Conservation (phyloP, 257 asterid species). For the Plantago elongata region DNA sequence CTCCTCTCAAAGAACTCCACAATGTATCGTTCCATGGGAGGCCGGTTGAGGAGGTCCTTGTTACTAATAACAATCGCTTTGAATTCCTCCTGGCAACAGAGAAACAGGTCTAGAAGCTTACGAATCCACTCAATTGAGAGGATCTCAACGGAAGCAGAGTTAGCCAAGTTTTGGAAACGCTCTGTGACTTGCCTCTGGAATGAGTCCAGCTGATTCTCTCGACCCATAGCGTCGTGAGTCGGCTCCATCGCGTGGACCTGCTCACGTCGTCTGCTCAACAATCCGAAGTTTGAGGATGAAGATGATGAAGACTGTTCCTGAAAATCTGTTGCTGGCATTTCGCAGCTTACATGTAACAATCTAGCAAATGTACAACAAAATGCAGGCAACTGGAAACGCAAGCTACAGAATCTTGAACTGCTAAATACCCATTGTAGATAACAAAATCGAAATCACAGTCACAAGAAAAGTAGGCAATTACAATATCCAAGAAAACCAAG, state of each 20-base stretch:
- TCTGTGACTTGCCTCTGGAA: conserved; percentile 64
- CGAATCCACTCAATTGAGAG: conserved; percentile 72
- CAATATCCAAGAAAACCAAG: not conserved
- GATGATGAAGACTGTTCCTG: conserved; percentile 41
- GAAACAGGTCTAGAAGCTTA: conserved; percentile 65
- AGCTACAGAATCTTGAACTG: not conserved
- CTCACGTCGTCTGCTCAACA: conserved; percentile 63
- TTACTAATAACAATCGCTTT: conserved; percentile 45
- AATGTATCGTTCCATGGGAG: conserved; percentile 63
- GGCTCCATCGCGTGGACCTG: conserved; percentile 81
- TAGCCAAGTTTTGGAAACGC: conserved; percentile 43
- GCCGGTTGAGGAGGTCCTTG: conserved; percentile 27
- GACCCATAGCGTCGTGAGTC: conserved; percentile 36
- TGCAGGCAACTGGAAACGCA: not conserved
- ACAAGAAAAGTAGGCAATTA: not conserved
- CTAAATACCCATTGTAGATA: not conserved
- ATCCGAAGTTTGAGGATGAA: conserved; percentile 50
- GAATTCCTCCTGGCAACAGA: conserved; percentile 83
- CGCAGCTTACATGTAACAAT: conserved; percentile 27
- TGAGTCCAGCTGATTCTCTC: conserved; percentile 49
- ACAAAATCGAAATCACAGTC: not conserved
- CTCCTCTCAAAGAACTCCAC: conserved; percentile 73
- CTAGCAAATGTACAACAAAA: not conserved
- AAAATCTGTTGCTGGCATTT: conserved; percentile 76
- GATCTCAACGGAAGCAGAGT: conserved; percentile 37